Base-by-base conservation (phyloP, 139 green algal genomes). In the Desmodesmus armatus region DNA sequence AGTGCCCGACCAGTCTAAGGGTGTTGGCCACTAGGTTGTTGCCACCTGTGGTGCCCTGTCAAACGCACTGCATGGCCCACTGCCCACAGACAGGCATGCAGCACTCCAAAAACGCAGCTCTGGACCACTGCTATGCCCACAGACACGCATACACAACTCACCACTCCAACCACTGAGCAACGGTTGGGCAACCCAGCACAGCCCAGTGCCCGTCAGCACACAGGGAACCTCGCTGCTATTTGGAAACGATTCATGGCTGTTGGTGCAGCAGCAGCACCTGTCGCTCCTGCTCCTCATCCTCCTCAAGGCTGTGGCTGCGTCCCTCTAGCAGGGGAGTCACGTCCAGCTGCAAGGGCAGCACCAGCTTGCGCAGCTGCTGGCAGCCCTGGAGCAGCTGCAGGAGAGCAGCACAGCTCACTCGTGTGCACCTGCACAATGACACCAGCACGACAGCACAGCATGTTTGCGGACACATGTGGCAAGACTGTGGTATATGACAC, bases 271-370 rank as follows among this genome's bases (percentile, higher is more conserved):
- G 43, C 44, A 81, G 74, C 19, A 33, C 74, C 49, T 35, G 74
- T 35, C 69, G 27, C 33, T 74, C 37, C n/a, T 60, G 55, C 58
- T 83, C 58, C 77, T 83, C 6, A 23, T 83, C 77, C 25, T 74
- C 55, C 3, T 63, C 5, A 55, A 83, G 58, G 58, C 37, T 58
- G 21, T 75, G 3, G 55, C 58, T 77, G 78, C 78, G 77, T 39
- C 60, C 25, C 41, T 66, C 62, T 63, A 77, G 41, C 78, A 84
- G 35, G 17, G 17, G 35, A 1, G 27, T 63, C 43, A 84, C 40
- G 41, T 65, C 62, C 17, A 66, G 23, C 63, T 75, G 63, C 44
- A 65, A 58, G 2, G 77, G 77, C 78, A 84, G 35, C 62, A 76
- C 78, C 62, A 84, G 60, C 78, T 35, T 44, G 2, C 2, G 9